Base-by-base conservation (phyloP, 768 basidiomycete genomes). In the Cyathus striatus region DNA sequence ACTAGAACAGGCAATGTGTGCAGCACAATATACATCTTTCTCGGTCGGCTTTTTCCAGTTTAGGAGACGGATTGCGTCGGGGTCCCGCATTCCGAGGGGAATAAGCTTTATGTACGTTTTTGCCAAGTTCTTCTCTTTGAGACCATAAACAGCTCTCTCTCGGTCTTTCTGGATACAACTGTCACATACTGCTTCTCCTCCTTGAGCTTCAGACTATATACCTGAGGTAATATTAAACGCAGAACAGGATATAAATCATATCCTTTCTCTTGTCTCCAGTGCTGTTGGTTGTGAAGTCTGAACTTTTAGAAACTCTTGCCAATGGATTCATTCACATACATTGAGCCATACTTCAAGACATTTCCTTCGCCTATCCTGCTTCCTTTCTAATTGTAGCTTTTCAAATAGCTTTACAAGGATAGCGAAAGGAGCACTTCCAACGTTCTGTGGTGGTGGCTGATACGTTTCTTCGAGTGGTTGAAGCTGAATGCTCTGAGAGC, bases 61-160 rank as follows among this genome's bases (percentile, higher is more conserved):
- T 36, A 86, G 64, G 34, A 99, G 65, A 30, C 88, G 76, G 38
- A 86, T 74, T 0, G 90, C 86, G 55, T 94, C 90, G 5, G 81
- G 82, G 43, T 90, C 86, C 56, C 80, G 79, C 58, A 65, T 76
- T 27, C 86, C 85, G 2, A 99, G 70, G 1, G 89, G 90, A 25
- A 98, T 86, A 2, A 94, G 75, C 48, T 86, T 83, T 66, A 95
- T 90, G 58, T 94, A 96, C 7, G 80, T 81, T 62, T 93, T 97
- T 4, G 93, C 94, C 2, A 99, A 68, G 57, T 87, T 89, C 65
- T 87, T 88, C 68, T 99, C 96, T 60, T 99, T 99, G 50, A 96
- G 63, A 12, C 92, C 90, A 61, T 98, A 99, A 0, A 93, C 83
- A 0, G 90, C 78, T 41, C 96, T 81, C 48, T 97, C 91, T 24